phyloP scores from a whole-genome alignment of 192 early-diverging fungal species.

The Coemansia sp. region DNA sequence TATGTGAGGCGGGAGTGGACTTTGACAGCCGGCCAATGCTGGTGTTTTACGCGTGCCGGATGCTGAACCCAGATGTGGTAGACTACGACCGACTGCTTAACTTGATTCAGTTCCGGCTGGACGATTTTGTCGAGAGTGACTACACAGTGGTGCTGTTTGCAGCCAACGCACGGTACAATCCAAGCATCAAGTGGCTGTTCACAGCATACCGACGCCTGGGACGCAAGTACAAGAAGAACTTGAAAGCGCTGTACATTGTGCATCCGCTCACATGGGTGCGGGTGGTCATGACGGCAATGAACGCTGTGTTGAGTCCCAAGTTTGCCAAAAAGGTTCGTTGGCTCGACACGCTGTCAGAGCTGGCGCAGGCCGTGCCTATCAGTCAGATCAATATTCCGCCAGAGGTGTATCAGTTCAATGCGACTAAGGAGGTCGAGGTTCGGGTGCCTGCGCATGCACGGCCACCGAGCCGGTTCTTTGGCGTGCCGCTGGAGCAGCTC shows the following conservation, averaged over 20 bases:
- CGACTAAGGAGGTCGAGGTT: slow-evolving; percentile 45
- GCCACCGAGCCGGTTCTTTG: slow-evolving; percentile 65
- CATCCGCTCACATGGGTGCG: slow-evolving; percentile 85
- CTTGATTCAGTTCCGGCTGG: slow-evolving; percentile 61
- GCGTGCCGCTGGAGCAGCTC: slow-evolving; percentile 67
- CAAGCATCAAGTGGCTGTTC: slow-evolving; percentile 81
- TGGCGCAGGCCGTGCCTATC: slow-evolving; percentile 67
- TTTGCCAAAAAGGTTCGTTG: slow-evolving; percentile 85
- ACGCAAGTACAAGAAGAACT: slow-evolving; percentile 91
- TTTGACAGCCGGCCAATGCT: slow-evolving; percentile 79
- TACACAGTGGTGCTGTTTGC: slow-evolving; percentile 89
- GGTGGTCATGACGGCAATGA: slow-evolving; percentile 82
- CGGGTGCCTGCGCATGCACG: slow-evolving; percentile 41
- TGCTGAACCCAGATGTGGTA: slow-evolving; percentile 80
- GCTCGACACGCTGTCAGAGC: slow-evolving; percentile 67
- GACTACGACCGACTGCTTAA: slow-evolving; percentile 83
- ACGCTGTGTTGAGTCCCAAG: slow-evolving; percentile 87
- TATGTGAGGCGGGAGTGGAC: slow-evolving; percentile 71
- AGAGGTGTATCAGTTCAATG: slow-evolving; percentile 52
- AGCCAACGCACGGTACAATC: slow-evolving; percentile 72
- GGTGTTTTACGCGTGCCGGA: slow-evolving; percentile 76
- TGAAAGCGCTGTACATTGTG: slow-evolving; percentile 88
- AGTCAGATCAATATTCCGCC: slow-evolving; percentile 76
- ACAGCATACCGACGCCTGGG: slow-evolving; percentile 79
- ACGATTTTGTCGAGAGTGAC: slow-evolving; percentile 85